Conservation (phyloP, 345 rosid genomes). For the Syzygium aqueum region DNA sequence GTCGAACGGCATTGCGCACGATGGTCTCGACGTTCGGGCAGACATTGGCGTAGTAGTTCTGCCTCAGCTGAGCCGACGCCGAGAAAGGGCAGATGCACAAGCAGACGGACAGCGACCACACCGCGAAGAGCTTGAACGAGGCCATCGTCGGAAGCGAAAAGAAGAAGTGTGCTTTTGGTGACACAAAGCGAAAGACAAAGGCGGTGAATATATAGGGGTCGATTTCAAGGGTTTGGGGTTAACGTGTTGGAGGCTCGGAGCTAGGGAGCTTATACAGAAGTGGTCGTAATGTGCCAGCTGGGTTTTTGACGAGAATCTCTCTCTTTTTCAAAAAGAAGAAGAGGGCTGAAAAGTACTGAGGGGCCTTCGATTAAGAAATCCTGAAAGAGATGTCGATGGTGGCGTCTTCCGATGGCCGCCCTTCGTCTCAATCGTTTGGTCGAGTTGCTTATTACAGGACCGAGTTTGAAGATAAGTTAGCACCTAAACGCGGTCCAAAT, state of each 20-base stretch:
- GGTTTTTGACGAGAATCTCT: not conserved
- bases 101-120: conserved; percentile 29
- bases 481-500: not conserved
- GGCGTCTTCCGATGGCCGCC: not conserved
- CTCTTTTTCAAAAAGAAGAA: not conserved
- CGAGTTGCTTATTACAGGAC: not conserved
- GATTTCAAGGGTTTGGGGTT: not conserved
- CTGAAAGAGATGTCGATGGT: not conserved
- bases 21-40: conserved; percentile 71
- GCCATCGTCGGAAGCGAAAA: not conserved
- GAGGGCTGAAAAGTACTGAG: not conserved
- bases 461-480: not conserved
- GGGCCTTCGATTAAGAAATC: not conserved
- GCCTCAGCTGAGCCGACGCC: conserved; percentile 48
- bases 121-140: not conserved
- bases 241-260: too few species aligned
- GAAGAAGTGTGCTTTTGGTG: not conserved
- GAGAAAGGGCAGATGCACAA: conserved; percentile 31
- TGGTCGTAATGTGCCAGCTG: not conserved
- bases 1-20: conserved; percentile 33
- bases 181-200: not conserved
- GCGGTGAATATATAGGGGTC: not conserved
- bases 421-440: not conserved
- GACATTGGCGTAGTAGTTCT: conserved; percentile 32
- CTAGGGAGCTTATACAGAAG: not conserved